Evolutionary conservation across 768 basidiomycete species (phyloP).

Genomic region (Lactarius evosmus): DNA sequence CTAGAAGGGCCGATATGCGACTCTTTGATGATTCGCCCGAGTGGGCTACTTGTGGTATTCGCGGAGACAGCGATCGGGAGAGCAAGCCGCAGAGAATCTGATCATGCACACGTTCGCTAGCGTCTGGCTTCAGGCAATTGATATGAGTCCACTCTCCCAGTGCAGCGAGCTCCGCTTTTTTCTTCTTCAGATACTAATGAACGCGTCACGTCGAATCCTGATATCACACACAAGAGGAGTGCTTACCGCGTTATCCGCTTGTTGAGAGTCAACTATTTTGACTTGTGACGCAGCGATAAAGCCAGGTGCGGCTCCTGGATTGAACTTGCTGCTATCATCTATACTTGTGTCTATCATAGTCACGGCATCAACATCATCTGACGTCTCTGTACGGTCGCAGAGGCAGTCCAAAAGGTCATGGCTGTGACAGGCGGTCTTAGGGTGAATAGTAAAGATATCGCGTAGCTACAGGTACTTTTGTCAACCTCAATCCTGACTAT

Average conservation of each 20-base stretch:
- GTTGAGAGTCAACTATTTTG: slow-evolving; percentile 42
- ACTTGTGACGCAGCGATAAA: slow-evolving; percentile 69
- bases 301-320: slow-evolving; percentile 33
- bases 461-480: slow-evolving; percentile 54
- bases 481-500: slow-evolving; percentile 13
- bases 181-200: slow-evolving; percentile 59
- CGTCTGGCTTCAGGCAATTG: slow-evolving; percentile 55
- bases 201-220: slow-evolving; percentile 17
- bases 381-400: slow-evolving; percentile 42
- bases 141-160: slow-evolving; percentile 85
- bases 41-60: slow-evolving; percentile 17
- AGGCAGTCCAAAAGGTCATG: slow-evolving; percentile 87
- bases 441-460: slow-evolving; percentile 88
- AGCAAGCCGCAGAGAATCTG: slow-evolving; percentile 56
- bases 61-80: slow-evolving; percentile 24
- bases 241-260: slow-evolving; percentile 53
- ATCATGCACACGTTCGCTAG: slow-evolving; percentile 57
- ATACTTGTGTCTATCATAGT: neutral
- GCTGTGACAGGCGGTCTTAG: slow-evolving; percentile 78
- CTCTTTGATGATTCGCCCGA: slow-evolving; percentile 28
- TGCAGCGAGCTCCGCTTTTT: slow-evolving; percentile 63
- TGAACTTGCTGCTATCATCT: slow-evolving; percentile 33
- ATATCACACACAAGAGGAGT: neutral
- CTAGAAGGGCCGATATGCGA: slow-evolving; percentile 37
- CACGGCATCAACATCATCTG: slow-evolving; percentile 2